These are phyloP conservation scores for Hibiscus trionum DNA, from an alignment of 345 rosid species.

Conservation along the genomic window DNA sequence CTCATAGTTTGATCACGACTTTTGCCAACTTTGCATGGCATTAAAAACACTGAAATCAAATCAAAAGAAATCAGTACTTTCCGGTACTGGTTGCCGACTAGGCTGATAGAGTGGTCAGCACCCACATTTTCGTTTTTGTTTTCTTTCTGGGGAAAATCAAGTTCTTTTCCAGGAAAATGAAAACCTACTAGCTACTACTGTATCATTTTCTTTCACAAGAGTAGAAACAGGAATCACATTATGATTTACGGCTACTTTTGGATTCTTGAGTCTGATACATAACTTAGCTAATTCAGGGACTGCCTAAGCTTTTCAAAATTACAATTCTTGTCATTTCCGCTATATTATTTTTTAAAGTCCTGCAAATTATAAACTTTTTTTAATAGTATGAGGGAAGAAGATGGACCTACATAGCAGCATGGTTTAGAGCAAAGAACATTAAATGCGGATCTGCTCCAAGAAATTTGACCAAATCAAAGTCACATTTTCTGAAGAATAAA, in stretches of 20 bases:
- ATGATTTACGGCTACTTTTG: background rate
- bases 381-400: background rate
- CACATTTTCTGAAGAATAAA: too few relatives aligned
- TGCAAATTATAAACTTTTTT: background rate
- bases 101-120: background rate
- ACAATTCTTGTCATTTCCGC: too few relatives aligned
- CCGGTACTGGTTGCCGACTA: background rate
- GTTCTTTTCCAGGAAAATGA: background rate
- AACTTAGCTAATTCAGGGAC: too few relatives aligned
- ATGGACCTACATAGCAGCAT: background rate
- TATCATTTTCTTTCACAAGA: background rate
- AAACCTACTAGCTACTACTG: background rate
- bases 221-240: background rate
- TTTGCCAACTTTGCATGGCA: background rate
- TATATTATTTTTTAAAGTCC: too few relatives aligned
- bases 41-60: background rate
- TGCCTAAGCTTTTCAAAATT: too few relatives aligned
- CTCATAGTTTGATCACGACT: background rate
- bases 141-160: background rate
- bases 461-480: background rate
- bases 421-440: background rate
- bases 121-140: background rate
- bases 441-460: background rate
- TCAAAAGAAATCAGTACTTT: background rate
- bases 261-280: background rate